Conservation (phyloP, 306 rosid genomes). For the Begonia loranthoides region DNA sequence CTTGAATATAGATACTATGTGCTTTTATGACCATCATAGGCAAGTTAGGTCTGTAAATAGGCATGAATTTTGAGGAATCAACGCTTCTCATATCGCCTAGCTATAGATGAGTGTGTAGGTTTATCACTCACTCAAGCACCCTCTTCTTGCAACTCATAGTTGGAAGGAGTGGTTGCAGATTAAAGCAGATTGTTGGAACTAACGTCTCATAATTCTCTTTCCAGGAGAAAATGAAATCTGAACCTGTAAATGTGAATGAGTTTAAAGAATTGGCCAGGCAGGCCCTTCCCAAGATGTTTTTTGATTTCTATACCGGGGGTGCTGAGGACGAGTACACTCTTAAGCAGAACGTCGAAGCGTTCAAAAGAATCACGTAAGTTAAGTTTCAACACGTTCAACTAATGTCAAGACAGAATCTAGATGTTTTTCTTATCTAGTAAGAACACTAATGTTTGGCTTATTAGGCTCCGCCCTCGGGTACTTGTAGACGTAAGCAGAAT, state of each 20-base stretch:
- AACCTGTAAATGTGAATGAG: slow-evolving; percentile 42
- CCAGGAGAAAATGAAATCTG: slow-evolving; percentile 35
- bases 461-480: slow-evolving; percentile 50
- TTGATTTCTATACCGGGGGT: slow-evolving; percentile 46
- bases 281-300: slow-evolving; percentile 48
- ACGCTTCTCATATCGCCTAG: too few species aligned
- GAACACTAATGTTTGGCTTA: background rate
- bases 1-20: too few species aligned
- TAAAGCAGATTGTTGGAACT: too few species aligned
- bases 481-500: slow-evolving; percentile 59
- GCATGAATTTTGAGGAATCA: too few species aligned
- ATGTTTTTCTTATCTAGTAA: background rate
- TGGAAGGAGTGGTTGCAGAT: too few species aligned
- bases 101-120: too few species aligned
- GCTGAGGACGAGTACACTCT: slow-evolving; percentile 50
- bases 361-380: slow-evolving; percentile 35
- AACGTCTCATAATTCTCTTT: background rate
- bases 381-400: background rate
- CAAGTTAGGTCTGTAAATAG: too few species aligned
- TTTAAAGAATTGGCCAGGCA: slow-evolving; percentile 44
- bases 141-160: too few species aligned
- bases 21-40: too few species aligned
- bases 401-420: background rate
- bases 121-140: too few species aligned
- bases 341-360: slow-evolving; percentile 44